phyloP scores from a whole-genome alignment of 352 stramenopile species.

The Pythium aphanidermatum region DNA sequence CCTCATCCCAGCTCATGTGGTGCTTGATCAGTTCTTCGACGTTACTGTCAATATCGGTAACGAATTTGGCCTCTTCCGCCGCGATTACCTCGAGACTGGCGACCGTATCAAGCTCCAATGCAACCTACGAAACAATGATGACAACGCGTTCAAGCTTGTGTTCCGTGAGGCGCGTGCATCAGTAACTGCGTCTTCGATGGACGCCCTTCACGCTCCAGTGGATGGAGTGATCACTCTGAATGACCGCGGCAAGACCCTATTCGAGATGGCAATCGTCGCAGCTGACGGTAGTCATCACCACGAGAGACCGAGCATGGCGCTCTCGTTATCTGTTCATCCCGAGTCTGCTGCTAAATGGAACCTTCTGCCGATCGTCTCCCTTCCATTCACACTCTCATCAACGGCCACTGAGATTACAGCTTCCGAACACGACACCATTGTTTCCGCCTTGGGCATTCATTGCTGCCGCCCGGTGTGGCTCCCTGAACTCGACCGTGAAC shows the following conservation, averaged over 20 bases:
- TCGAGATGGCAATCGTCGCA: constrained; percentile 35
- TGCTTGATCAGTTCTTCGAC: constrained; percentile 46
- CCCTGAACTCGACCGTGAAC: constrained; percentile 36
- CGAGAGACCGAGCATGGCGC: constrained; percentile 19
- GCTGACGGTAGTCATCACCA: not conserved
- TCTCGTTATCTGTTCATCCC: constrained; percentile 32
- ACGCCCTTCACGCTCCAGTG: not conserved
- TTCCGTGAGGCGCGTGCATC: constrained; percentile 11
- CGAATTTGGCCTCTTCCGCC: constrained; percentile 75
- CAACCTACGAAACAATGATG: constrained; percentile 31
- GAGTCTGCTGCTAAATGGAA: constrained; percentile 35
- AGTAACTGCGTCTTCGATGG: constrained; percentile 13
- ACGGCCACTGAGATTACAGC: too few species aligned
- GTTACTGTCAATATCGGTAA: constrained; percentile 74
- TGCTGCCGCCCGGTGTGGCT: constrained; percentile 63
- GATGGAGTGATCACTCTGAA: constrained; percentile 43
- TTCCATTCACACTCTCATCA: constrained; percentile 31
- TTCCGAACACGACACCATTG: too few species aligned
- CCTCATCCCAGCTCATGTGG: constrained; percentile 48
- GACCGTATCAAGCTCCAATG: constrained; percentile 47
- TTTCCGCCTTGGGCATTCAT: constrained; percentile 42
- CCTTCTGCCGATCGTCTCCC: constrained; percentile 59
- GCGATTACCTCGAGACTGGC: constrained; percentile 33
- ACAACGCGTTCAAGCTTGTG: constrained; percentile 23
- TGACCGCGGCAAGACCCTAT: constrained; percentile 49